Base-by-base conservation (phyloP, 2,329 filamentous ascomycete species). In the Epichloe gansuensis region DNA sequence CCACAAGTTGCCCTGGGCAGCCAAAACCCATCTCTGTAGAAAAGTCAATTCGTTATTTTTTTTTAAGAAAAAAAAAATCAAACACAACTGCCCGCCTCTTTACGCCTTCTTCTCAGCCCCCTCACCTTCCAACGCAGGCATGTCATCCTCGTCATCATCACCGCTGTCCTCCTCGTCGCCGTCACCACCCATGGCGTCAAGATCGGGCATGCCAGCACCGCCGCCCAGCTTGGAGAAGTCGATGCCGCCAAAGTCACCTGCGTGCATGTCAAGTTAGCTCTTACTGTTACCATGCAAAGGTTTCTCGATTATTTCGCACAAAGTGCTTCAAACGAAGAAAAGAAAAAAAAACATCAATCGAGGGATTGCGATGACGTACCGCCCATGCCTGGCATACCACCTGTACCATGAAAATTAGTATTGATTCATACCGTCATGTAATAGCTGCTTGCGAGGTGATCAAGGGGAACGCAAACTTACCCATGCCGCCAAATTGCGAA, bases 161-260 rank as follows among this genome's bases (percentile, higher is more conserved):
- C 75, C 74, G 23, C 76, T 74, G 5, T 73, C 74, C 6, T 71
- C 71, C 1, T 69, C 69, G 2, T 66, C 72, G 27, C 75, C 80
- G 23, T 53, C 56, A 35, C 52, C 42, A 52, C 76, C 78, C 74
- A 82, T 81, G 49, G 53, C 54, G 51, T 56, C 53, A 51, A 65
- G 57, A 52, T 61, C 63, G 42, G 58, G 58, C 61, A 64, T 62
- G 50, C 58, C 62, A 38, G 53, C 63, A 17, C 55, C 80, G 58
- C 76, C 80, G 57, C 83, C 84, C 56, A 95, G 84, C 77, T 95
- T 94, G 63, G 87, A 93, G 81, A 95, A 95, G 72, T 95, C 89
- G 66, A 95, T 93, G 63, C 87, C 87, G 62, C 86, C 82, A 58
- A 93, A 88, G 69, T 89, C 87, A 59, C 81, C 82, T 55, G 51